Evolutionary conservation across 140 eudicot genomes (phyloP).

Genomic region (Stevia rebaudiana): DNA sequence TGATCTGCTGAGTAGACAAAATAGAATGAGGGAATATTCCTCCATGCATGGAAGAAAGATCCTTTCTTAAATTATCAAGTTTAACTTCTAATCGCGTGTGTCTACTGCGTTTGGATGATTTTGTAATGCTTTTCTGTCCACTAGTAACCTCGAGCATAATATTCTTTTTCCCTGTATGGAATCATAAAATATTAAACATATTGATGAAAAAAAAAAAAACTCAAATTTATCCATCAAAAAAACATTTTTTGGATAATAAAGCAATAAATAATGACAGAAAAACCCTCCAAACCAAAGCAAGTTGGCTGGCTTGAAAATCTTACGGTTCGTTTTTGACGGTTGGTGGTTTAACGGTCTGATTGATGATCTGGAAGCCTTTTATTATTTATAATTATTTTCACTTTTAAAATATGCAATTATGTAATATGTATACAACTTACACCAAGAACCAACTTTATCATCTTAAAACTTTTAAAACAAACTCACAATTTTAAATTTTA

Average conservation of each 20-base stretch:
- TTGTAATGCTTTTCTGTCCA: constrained; percentile 33
- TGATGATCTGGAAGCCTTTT: background rate
- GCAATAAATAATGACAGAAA: background rate
- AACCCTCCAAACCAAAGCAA: background rate
- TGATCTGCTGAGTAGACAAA: constrained; percentile 80
- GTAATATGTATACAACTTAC: background rate
- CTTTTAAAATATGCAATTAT: background rate
- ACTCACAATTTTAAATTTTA: background rate
- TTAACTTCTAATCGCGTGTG: constrained; percentile 55
- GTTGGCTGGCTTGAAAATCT: background rate
- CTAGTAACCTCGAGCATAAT: constrained; percentile 55
- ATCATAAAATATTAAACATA: background rate
- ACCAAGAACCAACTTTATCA: background rate
- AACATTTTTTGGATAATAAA: background rate
- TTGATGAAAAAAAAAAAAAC: background rate
- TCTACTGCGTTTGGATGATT: constrained; percentile 51
- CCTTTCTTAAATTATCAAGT: constrained; percentile 81
- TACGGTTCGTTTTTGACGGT: background rate
- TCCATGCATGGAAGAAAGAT: constrained; percentile 67
- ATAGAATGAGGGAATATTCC: constrained; percentile 95
- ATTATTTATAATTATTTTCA: background rate
- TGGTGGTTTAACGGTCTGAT: background rate
- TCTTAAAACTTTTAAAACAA: background rate
- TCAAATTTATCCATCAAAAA: background rate
- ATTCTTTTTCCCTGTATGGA: constrained; percentile 58